These are phyloP conservation scores for Exophiala oligosperma DNA, from an alignment of 2,329 filamentous ascomycete genomes.

Conservation along the genomic window DNA sequence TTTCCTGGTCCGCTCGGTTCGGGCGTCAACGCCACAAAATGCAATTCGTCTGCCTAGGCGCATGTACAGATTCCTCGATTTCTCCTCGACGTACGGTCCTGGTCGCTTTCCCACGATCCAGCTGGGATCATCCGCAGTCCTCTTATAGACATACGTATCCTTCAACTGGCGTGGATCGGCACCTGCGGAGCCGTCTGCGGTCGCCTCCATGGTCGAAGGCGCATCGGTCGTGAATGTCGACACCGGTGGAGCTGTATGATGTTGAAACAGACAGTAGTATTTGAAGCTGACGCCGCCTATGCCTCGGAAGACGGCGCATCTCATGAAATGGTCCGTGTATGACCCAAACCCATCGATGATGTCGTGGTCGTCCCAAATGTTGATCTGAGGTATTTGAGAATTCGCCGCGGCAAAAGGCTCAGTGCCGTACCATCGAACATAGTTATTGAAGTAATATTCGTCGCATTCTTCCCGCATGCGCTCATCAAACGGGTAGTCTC, in stretches of 20 bases:
- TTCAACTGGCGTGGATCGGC: slow-evolving; percentile 70
- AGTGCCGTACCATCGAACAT: slow-evolving; percentile 68
- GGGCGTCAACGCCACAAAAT: slow-evolving; percentile 60
- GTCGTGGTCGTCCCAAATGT: slow-evolving; percentile 67
- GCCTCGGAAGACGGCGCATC: slow-evolving; percentile 63
- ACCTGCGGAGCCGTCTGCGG: slow-evolving; percentile 51
- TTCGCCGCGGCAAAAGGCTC: slow-evolving; percentile 61
- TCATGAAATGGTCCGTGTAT: slow-evolving; percentile 65
- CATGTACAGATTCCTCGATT: slow-evolving; percentile 62
- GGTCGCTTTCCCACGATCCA: slow-evolving; percentile 78
- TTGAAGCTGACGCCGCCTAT: slow-evolving; percentile 61
- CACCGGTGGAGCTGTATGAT: slow-evolving; percentile 78
- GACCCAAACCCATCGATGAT: slow-evolving; percentile 68
- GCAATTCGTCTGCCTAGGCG: slow-evolving; percentile 66
- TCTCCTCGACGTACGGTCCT: slow-evolving; percentile 66
- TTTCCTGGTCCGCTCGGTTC: slow-evolving; percentile 78
- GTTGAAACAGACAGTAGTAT: slow-evolving; percentile 67
- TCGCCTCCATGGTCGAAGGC: slow-evolving; percentile 52
- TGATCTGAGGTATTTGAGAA: slow-evolving; percentile 63
- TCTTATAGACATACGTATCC: slow-evolving; percentile 68
- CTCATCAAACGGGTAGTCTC: slow-evolving; percentile 65
- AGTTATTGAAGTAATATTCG: slow-evolving; percentile 63
- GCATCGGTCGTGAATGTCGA: slow-evolving; percentile 83
- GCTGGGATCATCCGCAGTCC: slow-evolving; percentile 62
- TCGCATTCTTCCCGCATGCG: slow-evolving; percentile 60